These are phyloP conservation scores for Diophrys appendiculata DNA, from an alignment of 73 alveolate genomes.

Conservation along the genomic window DNA sequence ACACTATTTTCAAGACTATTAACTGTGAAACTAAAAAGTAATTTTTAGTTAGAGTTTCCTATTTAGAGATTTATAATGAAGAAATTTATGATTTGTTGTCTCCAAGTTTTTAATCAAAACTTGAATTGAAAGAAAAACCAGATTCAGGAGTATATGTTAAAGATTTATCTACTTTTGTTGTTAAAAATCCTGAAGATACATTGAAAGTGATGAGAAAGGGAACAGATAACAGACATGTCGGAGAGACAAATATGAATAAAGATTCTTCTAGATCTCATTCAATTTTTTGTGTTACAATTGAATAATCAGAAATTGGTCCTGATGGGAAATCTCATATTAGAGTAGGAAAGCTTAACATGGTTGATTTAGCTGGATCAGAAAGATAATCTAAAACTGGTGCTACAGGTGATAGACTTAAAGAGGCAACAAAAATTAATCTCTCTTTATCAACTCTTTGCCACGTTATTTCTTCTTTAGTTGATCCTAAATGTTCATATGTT, in stretches of 20 bases:
- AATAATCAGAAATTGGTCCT: conserved; percentile 74
- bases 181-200: conserved; percentile 81
- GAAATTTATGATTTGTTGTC: conserved; percentile 88
- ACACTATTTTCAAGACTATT: conserved; percentile 88
- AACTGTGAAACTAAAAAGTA: conserved; percentile 77
- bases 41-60: conserved; percentile 86
- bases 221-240: conserved; percentile 89
- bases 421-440: conserved; percentile 94
- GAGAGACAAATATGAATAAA: conserved; percentile 91
- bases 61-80: conserved; percentile 93
- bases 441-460: conserved; percentile 93
- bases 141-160: conserved; percentile 90
- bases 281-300: conserved; percentile 85
- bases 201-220: conserved; percentile 90
- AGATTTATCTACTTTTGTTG: conserved; percentile 85
- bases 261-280: conserved; percentile 83
- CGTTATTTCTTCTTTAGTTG: conserved; percentile 92
- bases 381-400: conserved; percentile 91
- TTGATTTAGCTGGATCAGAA: conserved; percentile 95
- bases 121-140: conserved; percentile 87
- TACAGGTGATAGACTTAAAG: conserved; percentile 93
- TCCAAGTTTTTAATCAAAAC: conserved; percentile 69
- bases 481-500: conserved; percentile 90
- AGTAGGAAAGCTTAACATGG: conserved; percentile 94
- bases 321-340: conserved; percentile 86